Base-by-base conservation (phyloP, 106 monocot species). In the Dactylorhiza incarnata region DNA sequence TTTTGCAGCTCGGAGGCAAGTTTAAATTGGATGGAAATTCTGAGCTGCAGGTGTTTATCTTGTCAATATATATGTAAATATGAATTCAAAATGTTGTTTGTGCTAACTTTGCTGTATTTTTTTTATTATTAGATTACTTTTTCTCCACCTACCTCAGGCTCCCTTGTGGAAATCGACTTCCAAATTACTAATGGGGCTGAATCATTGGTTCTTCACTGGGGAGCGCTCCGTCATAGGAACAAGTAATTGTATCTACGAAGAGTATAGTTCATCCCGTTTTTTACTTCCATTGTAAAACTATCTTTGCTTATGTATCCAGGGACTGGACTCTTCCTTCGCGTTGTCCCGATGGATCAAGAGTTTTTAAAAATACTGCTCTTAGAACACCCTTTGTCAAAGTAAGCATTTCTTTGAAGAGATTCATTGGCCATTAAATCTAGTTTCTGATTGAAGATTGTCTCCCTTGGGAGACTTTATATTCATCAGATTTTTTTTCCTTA, bases 201-300 rank as follows among this genome's bases (percentile, higher is more conserved):
- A 67, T 78, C 76, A 37, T 77, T 89, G 15, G 48, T 89, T 85
- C 97, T 99, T 78, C 97, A 99, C 68, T 99, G 97, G 97, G 97
- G 97, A 74, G 78, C 56, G 49, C 74, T 91, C 78, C 73, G 80
- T 24, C 81, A 66, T 16, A 48, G 82, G 65, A 87, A 75, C 7
- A 86, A 84, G 97, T 99, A 80, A 88, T 80, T n/a, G 49, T 37
- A 53, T 16, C 13, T 69, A n/a, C 66, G 47, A 13, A 56, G 29
- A 24, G 25, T 20, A 48, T 78, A 45, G 26, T 65, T 74, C 45
- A 19, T 83, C 20, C 0, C 25, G 37, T 37, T 82, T 51, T 59
- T 14, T 5, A 23, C 1, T 49, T 72, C 23, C 49, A 72, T 63
- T 70, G 9, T 52, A 7, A 58, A 23, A n/a, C 24, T 51, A 48